Evolutionary conservation across 108 stramenopile genomes (phyloP), one percentile per base, ranked within the genome.

Genomic region (Ochromonas danica): DNA sequence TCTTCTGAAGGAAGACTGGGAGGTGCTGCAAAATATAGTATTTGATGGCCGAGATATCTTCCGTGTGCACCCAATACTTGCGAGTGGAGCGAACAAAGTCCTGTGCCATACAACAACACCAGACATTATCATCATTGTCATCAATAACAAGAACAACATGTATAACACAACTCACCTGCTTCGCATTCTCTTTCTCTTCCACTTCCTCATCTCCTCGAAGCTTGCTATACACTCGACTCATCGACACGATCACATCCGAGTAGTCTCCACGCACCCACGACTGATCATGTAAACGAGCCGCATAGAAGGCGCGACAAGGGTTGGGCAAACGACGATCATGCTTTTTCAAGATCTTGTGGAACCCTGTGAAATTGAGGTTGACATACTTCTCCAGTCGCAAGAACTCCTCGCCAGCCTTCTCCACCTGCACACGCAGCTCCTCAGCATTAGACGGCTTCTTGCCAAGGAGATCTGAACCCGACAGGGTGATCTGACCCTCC

Each of bases 41-140:
- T 84, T 98, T 98, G 71, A 98, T 94, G 61, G 90, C 88, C 14
- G 89, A 88, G 1, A 98, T 91, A 80, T 98, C 94, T 80, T 95
- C 95, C 61, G 93, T 94, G 80, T 92, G 93, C 38, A 98, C 91
- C 97, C 97, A 98, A 86, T 96, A 98, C 88, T 98, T 98, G 79
- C 92, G 93, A 30, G 96, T 97, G 43, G 84, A 86, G 71, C 96
- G 85, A 42, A 92, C 82, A 70, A 98, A 98, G 78, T 88, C 88
- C 82, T 96, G 94, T n/a, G n/a, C n/a, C n/a, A n/a, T n/a, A n/a
- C n/a, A n/a, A n/a, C n/a, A 28, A 82, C 80, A 35, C 82, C 90
- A 78, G 88, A 87, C 35, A 88, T 17, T 10, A 17, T 10, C 51
- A 57, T 22, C 10, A 22, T 57, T 57, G 22, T 57, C 22, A 57